Evolutionary conservation across 2,329 filamentous ascomycete genomes (phyloP).

Genomic region (Juglanconis sp.): DNA sequence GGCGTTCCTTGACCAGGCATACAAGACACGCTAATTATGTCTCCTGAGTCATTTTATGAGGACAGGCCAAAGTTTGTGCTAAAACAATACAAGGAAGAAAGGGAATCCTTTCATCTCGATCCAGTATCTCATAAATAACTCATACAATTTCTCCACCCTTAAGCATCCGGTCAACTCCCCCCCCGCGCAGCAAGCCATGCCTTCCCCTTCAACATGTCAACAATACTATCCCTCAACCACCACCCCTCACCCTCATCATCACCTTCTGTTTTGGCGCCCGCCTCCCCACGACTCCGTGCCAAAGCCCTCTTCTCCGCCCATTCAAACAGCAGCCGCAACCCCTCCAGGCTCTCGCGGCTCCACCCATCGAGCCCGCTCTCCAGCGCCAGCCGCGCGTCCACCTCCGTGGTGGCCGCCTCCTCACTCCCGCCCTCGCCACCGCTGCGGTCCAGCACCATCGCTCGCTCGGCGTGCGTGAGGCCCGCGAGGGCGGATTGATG

Average conservation of each 20-base stretch:
- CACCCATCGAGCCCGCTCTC: slow-evolving; percentile 45
- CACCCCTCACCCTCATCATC: slow-evolving; percentile 37
- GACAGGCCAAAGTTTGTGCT: no score
- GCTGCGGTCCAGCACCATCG: slow-evolving; percentile 52
- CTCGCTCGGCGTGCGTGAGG: slow-evolving; percentile 65
- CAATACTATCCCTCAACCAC: slow-evolving; percentile 54
- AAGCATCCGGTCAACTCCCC: slow-evolving; percentile 5
- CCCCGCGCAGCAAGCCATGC: slow-evolving; percentile 49
- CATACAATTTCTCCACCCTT: neutral
- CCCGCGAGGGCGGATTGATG: slow-evolving; percentile 51
- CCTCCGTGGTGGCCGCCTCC: slow-evolving; percentile 37
- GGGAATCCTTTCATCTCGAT: neutral
- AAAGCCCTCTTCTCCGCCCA: slow-evolving; percentile 48
- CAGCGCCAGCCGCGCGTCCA: slow-evolving; percentile 72
- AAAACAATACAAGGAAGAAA: no score
- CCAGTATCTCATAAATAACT: neutral
- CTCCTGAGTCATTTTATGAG: no score
- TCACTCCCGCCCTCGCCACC: slow-evolving; percentile 46
- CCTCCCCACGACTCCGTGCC: slow-evolving; percentile 20
- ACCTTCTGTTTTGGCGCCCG: slow-evolving; percentile 9
- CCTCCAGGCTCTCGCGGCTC: slow-evolving; percentile 41
- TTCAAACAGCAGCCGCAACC: slow-evolving; percentile 51
- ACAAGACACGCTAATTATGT: no score
- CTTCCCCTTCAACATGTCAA: slow-evolving; percentile 53
- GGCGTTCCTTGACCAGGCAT: no score